Evolutionary conservation across 2,329 filamentous ascomycete genomes (phyloP).

Genomic region (Clathrospora elynae): DNA sequence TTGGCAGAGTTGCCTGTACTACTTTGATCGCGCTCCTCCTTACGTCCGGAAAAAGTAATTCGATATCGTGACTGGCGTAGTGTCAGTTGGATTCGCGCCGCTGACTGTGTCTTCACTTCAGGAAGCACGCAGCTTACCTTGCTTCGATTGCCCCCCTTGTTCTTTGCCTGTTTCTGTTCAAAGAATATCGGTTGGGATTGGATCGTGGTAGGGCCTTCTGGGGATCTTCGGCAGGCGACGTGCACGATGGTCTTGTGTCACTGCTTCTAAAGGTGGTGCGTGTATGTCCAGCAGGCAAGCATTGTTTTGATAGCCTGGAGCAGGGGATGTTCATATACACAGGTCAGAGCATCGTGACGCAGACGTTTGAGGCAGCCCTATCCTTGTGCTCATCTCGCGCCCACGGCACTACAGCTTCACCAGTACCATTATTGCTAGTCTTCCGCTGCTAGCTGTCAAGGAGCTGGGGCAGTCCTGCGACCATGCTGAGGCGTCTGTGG

Average conservation of each 20-base stretch:
- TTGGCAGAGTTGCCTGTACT: no score
- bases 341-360: conserved; percentile 36
- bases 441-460: conserved; percentile 34
- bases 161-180: conserved; percentile 2
- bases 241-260: conserved; percentile 21
- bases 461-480: conserved; percentile 40
- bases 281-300: conserved; percentile 26
- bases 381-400: conserved; percentile 39
- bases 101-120: conserved; percentile 34
- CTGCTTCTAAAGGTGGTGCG: conserved; percentile 27
- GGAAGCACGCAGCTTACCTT: conserved; percentile 24
- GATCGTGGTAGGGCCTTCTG: no score
- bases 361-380: conserved; percentile 36
- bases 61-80: conserved; percentile 24
- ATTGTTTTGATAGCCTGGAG: conserved; percentile 24
- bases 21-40: conserved; percentile 14
- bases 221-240: not conserved
- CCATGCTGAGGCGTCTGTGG: conserved; percentile 42
- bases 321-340: conserved; percentile 43
- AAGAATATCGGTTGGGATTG: not conserved
- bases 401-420: conserved; percentile 35
- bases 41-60: conserved; percentile 25
- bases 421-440: conserved; percentile 34
- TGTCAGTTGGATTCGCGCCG: conserved; percentile 20
- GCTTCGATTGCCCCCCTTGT: not conserved